These are phyloP conservation scores for Silybum marianum DNA, from an alignment of 129 eudicot genomes.

Conservation along the genomic window DNA sequence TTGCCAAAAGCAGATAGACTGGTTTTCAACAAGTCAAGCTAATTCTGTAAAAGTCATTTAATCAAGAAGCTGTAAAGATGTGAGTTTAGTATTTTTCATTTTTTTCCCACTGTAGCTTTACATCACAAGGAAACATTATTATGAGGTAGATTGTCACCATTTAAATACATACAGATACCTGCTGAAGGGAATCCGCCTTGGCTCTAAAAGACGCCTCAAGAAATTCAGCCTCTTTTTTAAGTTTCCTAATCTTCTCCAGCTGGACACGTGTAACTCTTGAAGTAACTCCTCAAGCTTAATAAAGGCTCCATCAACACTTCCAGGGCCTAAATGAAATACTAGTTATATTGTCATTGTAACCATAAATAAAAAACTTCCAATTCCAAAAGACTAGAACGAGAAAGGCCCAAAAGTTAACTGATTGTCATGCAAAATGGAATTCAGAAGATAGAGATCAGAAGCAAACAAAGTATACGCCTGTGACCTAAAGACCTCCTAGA, in stretches of 20 bases:
- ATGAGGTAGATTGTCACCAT: not conserved
- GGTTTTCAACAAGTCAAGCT: constrained; percentile 1
- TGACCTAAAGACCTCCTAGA: constrained; percentile 11
- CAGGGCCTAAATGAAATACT: constrained; percentile 59
- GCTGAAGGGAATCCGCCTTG: constrained; percentile 82
- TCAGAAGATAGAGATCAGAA: not conserved
- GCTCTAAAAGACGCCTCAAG: constrained; percentile 97
- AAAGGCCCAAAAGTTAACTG: not conserved
- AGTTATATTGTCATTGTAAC: constrained; percentile 17
- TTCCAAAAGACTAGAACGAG: constrained; percentile 4
- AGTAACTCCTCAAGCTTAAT: constrained; percentile 80
- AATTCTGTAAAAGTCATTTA: constrained; percentile 4
- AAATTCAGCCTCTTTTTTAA: constrained; percentile 97
- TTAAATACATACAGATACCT: constrained; percentile 34
- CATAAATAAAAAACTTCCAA: not conserved
- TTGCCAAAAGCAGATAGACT: not conserved
- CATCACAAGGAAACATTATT: not conserved
- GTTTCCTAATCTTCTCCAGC: constrained; percentile 84
- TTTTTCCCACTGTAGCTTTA: not conserved
- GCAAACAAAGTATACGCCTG: not conserved
- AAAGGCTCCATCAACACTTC: constrained; percentile 94
- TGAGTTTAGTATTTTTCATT: not conserved
- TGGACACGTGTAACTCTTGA: constrained; percentile 86
- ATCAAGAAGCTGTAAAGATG: constrained; percentile 1
- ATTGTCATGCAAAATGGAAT: constrained; percentile 5